Evolutionary conservation across 75 land plant genomes (phyloP).

Genomic region (Larix kaempferi): DNA sequence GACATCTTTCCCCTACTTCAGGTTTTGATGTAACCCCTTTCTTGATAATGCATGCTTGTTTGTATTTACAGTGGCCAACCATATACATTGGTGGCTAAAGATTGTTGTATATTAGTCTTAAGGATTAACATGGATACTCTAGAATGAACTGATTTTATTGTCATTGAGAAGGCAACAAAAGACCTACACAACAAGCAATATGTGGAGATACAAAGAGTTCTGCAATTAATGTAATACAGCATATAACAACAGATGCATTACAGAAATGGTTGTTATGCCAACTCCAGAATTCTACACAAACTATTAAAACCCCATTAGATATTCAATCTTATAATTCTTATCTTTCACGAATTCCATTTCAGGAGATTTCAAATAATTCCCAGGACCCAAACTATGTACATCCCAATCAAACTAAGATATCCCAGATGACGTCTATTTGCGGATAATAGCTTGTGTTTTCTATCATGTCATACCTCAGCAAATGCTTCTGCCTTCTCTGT

Average conservation of each 20-base stretch:
- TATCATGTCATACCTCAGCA: neutral
- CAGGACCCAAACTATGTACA: neutral
- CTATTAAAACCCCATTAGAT: neutral
- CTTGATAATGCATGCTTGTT: neutral
- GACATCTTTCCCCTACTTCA: conserved; percentile 63
- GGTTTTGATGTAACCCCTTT: conserved; percentile 25
- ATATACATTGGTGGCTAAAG: neutral
- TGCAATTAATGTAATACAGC: neutral
- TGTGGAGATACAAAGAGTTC: neutral
- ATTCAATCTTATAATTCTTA: neutral
- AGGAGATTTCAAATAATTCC: neutral
- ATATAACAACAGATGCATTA: neutral
- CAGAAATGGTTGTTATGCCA: neutral
- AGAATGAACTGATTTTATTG: neutral
- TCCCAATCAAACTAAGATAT: neutral
- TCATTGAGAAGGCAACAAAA: neutral
- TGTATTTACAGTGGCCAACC: neutral
- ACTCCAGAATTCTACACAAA: neutral
- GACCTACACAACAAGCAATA: neutral
- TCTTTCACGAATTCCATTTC: neutral
- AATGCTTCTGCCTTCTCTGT: neutral
- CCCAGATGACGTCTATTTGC: neutral
- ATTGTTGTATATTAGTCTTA: neutral
- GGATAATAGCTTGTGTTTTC: neutral
- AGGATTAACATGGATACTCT: neutral